phyloP scores from a whole-genome alignment of 2,329 filamentous ascomycete genomes.

The Fusarium duplospermum region DNA sequence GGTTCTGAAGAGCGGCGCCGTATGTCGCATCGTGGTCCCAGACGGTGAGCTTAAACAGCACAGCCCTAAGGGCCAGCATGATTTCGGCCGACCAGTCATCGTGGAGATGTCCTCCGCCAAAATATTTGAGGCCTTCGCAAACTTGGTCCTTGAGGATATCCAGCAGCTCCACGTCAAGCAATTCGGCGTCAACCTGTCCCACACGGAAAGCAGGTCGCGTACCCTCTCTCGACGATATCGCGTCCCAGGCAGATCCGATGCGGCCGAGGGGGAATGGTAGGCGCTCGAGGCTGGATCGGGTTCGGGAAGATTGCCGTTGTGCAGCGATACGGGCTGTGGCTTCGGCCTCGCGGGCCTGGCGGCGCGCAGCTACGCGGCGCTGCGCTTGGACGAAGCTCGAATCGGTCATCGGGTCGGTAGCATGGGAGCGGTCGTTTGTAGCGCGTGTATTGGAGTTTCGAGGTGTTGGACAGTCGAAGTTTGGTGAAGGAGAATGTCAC shows the following conservation, averaged over 20 bases:
- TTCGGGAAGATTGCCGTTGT: slow-evolving; percentile 63
- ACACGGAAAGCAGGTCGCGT: slow-evolving; percentile 90
- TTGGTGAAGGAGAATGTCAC: slow-evolving; percentile 10
- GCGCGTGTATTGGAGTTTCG: background rate
- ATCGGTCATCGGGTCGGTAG: slow-evolving; percentile 58
- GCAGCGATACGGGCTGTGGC: slow-evolving; percentile 66
- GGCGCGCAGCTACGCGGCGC: slow-evolving; percentile 84
- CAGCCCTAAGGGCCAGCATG: slow-evolving; percentile 76
- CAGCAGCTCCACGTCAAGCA: slow-evolving; percentile 93
- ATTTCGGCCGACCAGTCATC: slow-evolving; percentile 93
- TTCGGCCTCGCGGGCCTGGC: slow-evolving; percentile 78
- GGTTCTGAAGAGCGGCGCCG: slow-evolving; percentile 90
- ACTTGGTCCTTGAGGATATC: slow-evolving; percentile 88
- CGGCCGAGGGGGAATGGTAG: slow-evolving; percentile 73
- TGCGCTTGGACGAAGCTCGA: slow-evolving; percentile 89
- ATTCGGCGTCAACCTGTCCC: slow-evolving; percentile 93
- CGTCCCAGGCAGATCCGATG: slow-evolving; percentile 74
- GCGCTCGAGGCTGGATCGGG: slow-evolving; percentile 65
- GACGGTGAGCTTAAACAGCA: slow-evolving; percentile 93
- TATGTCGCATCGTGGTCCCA: slow-evolving; percentile 98
- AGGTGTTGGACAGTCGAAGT: slow-evolving; percentile 8
- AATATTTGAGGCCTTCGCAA: slow-evolving; percentile 88
- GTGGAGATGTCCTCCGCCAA: slow-evolving; percentile 77
- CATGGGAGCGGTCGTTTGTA: slow-evolving; percentile 41
- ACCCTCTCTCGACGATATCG: slow-evolving; percentile 78